Percentiles rank a stretch among this genome's conserved stretches.
These are phyloP conservation scores for Vitis amurensis DNA, from an alignment of 164 flowering plant genomes.

Conservation along the genomic window DNA sequence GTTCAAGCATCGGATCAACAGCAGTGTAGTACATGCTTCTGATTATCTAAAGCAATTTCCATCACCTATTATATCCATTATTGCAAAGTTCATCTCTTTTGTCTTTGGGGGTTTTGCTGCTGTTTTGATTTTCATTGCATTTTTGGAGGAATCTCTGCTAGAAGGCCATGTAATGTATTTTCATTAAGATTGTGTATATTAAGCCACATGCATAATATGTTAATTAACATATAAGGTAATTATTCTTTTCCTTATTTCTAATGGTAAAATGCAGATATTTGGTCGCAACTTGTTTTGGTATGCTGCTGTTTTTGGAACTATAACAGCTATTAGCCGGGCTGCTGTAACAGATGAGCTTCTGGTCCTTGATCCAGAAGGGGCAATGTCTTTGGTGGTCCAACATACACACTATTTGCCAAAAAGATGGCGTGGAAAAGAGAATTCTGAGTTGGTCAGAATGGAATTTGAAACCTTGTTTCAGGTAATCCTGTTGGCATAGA, in stretches of 20 bases:
- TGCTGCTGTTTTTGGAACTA: slow-evolving; percentile 95
- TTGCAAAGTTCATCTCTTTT: slow-evolving; percentile 91
- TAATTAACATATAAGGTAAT: background rate
- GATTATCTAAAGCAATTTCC: slow-evolving; percentile 93
- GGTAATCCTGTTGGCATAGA: slow-evolving; percentile 37
- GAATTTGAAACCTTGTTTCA: slow-evolving; percentile 95
- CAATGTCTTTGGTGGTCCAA: slow-evolving; percentile 88
- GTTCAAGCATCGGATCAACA: slow-evolving; percentile 85
- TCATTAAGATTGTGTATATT: background rate
- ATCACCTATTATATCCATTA: slow-evolving; percentile 75
- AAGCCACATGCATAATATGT: background rate
- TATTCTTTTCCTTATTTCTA: background rate
- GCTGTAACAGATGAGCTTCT: slow-evolving; percentile 73
- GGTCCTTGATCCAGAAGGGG: slow-evolving; percentile 89
- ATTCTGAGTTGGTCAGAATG: slow-evolving; percentile 63
- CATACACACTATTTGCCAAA: slow-evolving; percentile 96
- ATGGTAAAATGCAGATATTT: slow-evolving; percentile 60
- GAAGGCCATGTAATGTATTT: slow-evolving; percentile 88
- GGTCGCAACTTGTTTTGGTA: slow-evolving; percentile 98
- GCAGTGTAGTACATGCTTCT: slow-evolving; percentile 79
- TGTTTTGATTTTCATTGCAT: slow-evolving; percentile 86
- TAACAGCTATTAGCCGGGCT: slow-evolving; percentile 93
- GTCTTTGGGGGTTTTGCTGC: slow-evolving; percentile 99
- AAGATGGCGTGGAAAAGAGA: slow-evolving; percentile 94
- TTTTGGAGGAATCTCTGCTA: slow-evolving; percentile 92